Conservation (phyloP, 2,329 filamentous ascomycete genomes). For the Aphanoascus verrucosus region DNA sequence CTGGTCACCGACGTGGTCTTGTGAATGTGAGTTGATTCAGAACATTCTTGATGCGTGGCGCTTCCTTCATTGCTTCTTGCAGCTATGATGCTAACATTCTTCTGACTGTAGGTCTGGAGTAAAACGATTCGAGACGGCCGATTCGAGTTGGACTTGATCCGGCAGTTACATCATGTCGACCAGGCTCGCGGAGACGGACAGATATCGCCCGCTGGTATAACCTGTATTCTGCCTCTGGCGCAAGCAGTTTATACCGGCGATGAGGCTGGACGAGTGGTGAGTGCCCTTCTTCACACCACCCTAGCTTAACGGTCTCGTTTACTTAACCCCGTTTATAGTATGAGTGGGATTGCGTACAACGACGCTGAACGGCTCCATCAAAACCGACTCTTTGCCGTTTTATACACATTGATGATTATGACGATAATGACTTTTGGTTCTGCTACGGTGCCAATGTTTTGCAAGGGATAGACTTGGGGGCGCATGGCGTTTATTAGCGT, state of each 20-base stretch:
- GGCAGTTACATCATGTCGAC: slow-evolving; percentile 72
- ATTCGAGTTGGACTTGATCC: slow-evolving; percentile 69
- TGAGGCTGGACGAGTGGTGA: slow-evolving; percentile 80
- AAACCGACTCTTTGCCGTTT: not conserved
- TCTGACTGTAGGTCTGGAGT: slow-evolving; percentile 42
- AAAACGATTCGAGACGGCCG: slow-evolving; percentile 48
- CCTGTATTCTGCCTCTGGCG: slow-evolving; percentile 73
- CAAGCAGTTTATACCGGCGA: slow-evolving; percentile 85
- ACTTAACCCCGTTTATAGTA: no score
- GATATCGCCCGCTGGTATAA: slow-evolving; percentile 57
- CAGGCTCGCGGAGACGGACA: slow-evolving; percentile 49
- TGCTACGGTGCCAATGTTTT: not conserved
- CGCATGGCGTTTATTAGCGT: not conserved
- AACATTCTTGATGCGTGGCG: no score
- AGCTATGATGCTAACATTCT: not conserved
- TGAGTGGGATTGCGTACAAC: slow-evolving; percentile 48
- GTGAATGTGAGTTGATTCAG: slow-evolving; percentile 50
- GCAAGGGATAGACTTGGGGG: not conserved
- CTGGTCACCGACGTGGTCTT: slow-evolving; percentile 70
- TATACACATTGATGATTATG: not conserved
- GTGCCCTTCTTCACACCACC: slow-evolving; percentile 28
- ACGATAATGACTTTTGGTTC: slow-evolving; percentile 1
- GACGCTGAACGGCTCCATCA: slow-evolving; percentile 26
- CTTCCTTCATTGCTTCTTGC: no score
- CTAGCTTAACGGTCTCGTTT: no score